phyloP scores from a whole-genome alignment of 176 grass and related monocot genomes.

The Aechmea fasciata region DNA sequence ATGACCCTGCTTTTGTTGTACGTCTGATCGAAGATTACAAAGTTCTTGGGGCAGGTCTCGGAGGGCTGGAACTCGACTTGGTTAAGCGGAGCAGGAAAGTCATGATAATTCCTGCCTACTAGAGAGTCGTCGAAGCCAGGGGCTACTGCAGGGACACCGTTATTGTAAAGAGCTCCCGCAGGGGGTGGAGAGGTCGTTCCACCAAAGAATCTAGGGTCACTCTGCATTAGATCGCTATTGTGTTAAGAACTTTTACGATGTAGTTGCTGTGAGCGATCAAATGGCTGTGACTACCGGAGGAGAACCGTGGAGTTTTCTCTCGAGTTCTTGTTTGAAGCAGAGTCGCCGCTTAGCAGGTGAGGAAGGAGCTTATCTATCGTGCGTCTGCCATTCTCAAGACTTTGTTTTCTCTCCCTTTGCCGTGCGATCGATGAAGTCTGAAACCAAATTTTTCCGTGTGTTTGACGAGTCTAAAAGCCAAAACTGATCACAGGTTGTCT shows the following conservation, averaged over 20 bases:
- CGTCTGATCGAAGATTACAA: slow-evolving; percentile 95
- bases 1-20: slow-evolving; percentile 71
- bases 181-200: slow-evolving; percentile 26
- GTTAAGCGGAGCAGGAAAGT: slow-evolving; percentile 60
- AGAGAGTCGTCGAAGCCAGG: slow-evolving; percentile 46
- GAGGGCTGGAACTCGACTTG: slow-evolving; percentile 84
- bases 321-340: neutral
- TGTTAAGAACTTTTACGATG: neutral
- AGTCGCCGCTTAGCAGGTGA: neutral
- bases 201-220: slow-evolving; percentile 45
- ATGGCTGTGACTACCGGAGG: neutral
- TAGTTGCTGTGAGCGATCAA: slow-evolving; percentile 1
- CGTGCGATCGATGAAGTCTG: neutral
- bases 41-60: slow-evolving; percentile 87
- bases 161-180: slow-evolving; percentile 31
- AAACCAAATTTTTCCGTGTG: slow-evolving; percentile 2
- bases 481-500: no score
- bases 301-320: slow-evolving; percentile 6
- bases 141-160: slow-evolving; percentile 23
- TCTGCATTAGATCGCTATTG: slow-evolving; percentile 32
- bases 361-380: neutral
- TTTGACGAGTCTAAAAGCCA: slow-evolving; percentile 1
- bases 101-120: slow-evolving; percentile 38
- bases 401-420: neutral
- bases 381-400: neutral